Evolutionary conservation across 2,329 filamentous ascomycete species (phyloP).

Genomic region (Talaromyces islandicus): DNA sequence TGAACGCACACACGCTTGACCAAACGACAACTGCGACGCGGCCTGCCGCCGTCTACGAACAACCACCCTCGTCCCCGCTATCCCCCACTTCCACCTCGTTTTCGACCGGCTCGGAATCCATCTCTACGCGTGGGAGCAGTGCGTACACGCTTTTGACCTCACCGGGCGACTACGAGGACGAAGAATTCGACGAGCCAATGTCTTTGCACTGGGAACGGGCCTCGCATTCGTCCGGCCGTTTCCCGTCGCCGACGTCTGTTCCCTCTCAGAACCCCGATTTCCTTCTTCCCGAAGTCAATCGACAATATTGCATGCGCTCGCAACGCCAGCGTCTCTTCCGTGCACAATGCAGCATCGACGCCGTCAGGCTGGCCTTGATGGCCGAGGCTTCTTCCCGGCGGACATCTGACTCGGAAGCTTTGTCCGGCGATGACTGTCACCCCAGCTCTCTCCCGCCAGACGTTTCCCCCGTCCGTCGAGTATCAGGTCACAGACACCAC

Average conservation of each 20-base stretch:
- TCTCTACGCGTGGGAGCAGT: conserved; percentile 10
- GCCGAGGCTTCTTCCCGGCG: conserved; percentile 18
- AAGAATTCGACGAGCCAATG: conserved; percentile 42
- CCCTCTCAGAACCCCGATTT: conserved; percentile 12
- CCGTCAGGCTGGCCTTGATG: conserved; percentile 30
- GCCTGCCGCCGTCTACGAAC: conserved; percentile 13
- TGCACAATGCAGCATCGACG: conserved; percentile 34
- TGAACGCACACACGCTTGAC: conserved; percentile 34
- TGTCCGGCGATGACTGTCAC: conserved; percentile 29
- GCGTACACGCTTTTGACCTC: conserved; percentile 28
- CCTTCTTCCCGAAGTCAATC: conserved; percentile 16
- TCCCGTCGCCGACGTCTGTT: conserved; percentile 20
- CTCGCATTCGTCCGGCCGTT: conserved; percentile 22
- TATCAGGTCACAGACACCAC: conserved; percentile 16
- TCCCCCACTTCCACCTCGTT: conserved; percentile 17
- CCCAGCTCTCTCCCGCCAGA: conserved; percentile 32
- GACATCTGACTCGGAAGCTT: conserved; percentile 5
- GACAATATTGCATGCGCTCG: conserved; percentile 16
- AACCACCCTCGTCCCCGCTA: conserved; percentile 13
- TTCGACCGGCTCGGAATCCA: conserved; percentile 2
- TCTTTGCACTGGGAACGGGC: conserved; percentile 47
- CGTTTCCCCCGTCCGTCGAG: conserved; percentile 21
- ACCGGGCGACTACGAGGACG: conserved; percentile 34
- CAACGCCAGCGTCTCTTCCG: conserved; percentile 36
- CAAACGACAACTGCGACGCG: conserved; percentile 16